Percentiles rank a stretch among this genome's conserved stretches.
These are phyloP conservation scores for Rhizopus microsporus DNA, from an alignment of 371 early-diverging fungal species.

Conservation along the genomic window DNA sequence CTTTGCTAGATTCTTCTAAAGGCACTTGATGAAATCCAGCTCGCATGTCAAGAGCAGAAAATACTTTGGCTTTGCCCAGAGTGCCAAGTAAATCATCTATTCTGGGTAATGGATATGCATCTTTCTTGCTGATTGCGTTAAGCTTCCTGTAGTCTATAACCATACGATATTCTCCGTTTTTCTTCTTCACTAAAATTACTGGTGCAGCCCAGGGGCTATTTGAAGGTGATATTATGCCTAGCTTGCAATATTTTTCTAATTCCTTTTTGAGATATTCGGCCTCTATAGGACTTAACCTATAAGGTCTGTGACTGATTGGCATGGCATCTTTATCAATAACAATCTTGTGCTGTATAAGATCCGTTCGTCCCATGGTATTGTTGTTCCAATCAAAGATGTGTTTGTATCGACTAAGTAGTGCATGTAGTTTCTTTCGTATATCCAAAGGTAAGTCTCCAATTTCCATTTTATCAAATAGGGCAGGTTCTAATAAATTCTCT, in stretches of 20 bases:
- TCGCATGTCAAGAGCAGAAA: slow-evolving; percentile 17
- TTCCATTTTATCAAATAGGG: too few relatives aligned
- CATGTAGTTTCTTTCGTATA: too few relatives aligned
- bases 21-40: slow-evolving; percentile 11
- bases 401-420: too few relatives aligned
- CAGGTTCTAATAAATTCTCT: too few relatives aligned
- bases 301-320: background rate
- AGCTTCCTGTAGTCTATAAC: slow-evolving; percentile 46
- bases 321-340: background rate
- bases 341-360: slow-evolving; percentile 9
- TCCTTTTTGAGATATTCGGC: slow-evolving; percentile 1
- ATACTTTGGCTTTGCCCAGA: slow-evolving; percentile 26
- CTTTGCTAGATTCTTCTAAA: background rate
- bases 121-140: slow-evolving; percentile 33
- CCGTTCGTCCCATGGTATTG: slow-evolving; percentile 2
- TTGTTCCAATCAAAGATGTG: slow-evolving; percentile 9
- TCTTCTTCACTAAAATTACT: slow-evolving; percentile 50
- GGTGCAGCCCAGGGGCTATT: slow-evolving; percentile 31
- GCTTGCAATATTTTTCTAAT: slow-evolving; percentile 6
- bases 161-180: slow-evolving; percentile 40
- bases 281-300: background rate
- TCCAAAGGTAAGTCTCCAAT: too few relatives aligned
- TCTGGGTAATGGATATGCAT: slow-evolving; percentile 38
- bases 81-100: slow-evolving; percentile 34
- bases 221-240: slow-evolving; percentile 18